A percentile compares a stretch with the other conserved stretches of the same genome.
These are phyloP conservation scores for Phialocephala sp. DNA, from an alignment of 2,329 filamentous ascomycete species.

Conservation along the genomic window DNA sequence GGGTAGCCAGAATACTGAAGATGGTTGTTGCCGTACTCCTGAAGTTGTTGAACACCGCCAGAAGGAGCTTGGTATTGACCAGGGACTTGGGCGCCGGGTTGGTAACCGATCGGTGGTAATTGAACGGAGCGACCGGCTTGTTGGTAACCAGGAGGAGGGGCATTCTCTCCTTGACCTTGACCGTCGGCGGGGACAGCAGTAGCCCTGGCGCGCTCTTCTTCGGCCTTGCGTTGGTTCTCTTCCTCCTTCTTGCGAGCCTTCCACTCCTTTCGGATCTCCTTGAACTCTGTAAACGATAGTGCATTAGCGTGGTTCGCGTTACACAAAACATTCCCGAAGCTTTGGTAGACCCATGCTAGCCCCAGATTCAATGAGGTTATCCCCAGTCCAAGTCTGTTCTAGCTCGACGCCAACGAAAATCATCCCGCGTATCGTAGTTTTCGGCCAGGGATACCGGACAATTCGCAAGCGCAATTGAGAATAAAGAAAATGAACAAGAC, in stretches of 20 bases:
- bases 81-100: conserved; percentile 60
- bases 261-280: conserved; percentile 99
- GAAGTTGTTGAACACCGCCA: conserved; percentile 58
- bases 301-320: conserved; percentile 37
- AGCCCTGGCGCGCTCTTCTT: conserved; percentile 81
- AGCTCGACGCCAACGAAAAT: conserved; percentile 52
- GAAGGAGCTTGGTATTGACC: conserved; percentile 69
- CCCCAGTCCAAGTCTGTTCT: conserved; percentile 55
- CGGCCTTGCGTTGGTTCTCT: conserved; percentile 85
- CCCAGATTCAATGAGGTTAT: conserved; percentile 43
- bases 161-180: conserved; percentile 58
- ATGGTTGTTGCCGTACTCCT: conserved; percentile 58
- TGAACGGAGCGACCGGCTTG: conserved; percentile 64
- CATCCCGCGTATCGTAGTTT: conserved; percentile 28
- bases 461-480: conserved; percentile 27
- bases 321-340: conserved; percentile 40
- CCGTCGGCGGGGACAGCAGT: conserved; percentile 57
- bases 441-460: conserved; percentile 26
- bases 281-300: conserved; percentile 75
- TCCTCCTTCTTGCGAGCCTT: conserved; percentile 99
- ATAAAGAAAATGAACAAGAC: conserved; percentile 24
- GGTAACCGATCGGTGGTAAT: conserved; percentile 77
- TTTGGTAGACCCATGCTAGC: conserved; percentile 51
- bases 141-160: conserved; percentile 55
- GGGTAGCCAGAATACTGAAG: conserved; percentile 59